A percentile compares a stretch with the other conserved stretches of the same genome.
phyloP scores from a whole-genome alignment of 192 early-diverging fungal genomes.

The Entomortierella chlamydospora region DNA sequence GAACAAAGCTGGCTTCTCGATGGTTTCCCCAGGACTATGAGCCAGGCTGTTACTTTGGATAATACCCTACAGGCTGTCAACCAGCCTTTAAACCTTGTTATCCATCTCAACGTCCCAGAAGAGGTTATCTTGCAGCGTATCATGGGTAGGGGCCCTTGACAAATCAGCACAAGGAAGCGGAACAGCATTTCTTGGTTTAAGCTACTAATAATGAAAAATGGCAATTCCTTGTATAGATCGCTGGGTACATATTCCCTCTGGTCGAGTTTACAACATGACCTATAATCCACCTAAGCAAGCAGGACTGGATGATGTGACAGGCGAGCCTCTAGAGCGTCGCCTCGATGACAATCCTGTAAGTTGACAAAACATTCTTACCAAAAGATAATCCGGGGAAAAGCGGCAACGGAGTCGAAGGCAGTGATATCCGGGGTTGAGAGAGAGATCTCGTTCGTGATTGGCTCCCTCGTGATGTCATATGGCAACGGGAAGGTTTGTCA shows the following conservation, averaged over 20 bases:
- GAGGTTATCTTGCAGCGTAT: slow-evolving; percentile 91
- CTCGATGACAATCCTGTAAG: slow-evolving; percentile 85
- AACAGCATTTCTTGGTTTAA: no score
- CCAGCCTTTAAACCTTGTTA: slow-evolving; percentile 84
- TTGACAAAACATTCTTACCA: background rate
- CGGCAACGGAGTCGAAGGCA: background rate
- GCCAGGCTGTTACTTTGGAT: slow-evolving; percentile 84
- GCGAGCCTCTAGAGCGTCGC: slow-evolving; percentile 88
- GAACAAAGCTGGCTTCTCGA: slow-evolving; percentile 83
- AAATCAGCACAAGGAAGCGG: no score
- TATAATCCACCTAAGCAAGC: slow-evolving; percentile 91
- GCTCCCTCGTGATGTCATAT: background rate
- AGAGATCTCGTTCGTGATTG: background rate
- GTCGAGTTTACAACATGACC: slow-evolving; percentile 92
- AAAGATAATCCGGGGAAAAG: background rate
- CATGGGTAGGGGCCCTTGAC: slow-evolving; percentile 60
- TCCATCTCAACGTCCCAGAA: slow-evolving; percentile 93
- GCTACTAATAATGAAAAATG: no score
- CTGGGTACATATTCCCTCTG: slow-evolving; percentile 92
- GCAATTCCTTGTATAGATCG: slow-evolving; percentile 71
- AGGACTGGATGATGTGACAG: slow-evolving; percentile 93
- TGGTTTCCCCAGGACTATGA: slow-evolving; percentile 90
- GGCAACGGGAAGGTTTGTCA: background rate
- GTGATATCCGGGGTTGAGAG: background rate
- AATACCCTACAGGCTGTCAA: slow-evolving; percentile 60